A percentile compares a stretch with the other conserved stretches of the same genome.
These are phyloP conservation scores for Sporothrix phasma DNA, from an alignment of 2,329 filamentous ascomycete species.

Conservation along the genomic window DNA sequence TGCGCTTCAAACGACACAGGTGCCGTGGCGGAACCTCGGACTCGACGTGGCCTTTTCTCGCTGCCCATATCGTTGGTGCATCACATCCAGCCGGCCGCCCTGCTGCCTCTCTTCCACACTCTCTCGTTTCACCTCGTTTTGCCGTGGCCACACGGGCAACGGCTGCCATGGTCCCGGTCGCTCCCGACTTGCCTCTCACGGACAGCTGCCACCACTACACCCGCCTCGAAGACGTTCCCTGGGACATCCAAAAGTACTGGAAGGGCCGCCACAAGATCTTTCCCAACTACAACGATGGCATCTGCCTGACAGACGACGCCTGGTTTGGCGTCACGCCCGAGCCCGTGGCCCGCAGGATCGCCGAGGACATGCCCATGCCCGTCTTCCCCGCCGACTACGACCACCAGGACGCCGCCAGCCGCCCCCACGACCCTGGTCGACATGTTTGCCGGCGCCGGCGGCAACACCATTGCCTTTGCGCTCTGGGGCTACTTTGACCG, in stretches of 20 bases:
- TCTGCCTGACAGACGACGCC: conserved; percentile 83
- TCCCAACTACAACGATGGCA: conserved; percentile 72
- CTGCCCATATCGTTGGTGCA: not conserved
- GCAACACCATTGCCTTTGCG: conserved; percentile 92
- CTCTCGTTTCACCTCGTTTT: not conserved
- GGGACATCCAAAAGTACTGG: conserved; percentile 91
- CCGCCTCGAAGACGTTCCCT: conserved; percentile 59
- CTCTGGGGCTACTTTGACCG: conserved; percentile 66
- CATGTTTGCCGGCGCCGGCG: conserved; percentile 82
- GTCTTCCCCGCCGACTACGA: conserved; percentile 15
- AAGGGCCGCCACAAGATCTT: conserved; percentile 82
- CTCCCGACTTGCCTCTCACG: conserved; percentile 42
- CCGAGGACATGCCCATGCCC: conserved; percentile 54
- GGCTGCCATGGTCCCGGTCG: conserved; percentile 30
- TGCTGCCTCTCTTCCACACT: not conserved
- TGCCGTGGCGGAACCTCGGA: no score
- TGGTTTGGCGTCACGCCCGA: conserved; percentile 98
- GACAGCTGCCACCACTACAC: conserved; percentile 68
- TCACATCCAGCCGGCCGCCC: no score
- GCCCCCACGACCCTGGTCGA: conserved; percentile 62
- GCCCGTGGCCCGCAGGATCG: conserved; percentile 75
- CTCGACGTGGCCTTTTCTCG: no score
- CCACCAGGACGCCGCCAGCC: conserved; percentile 23
- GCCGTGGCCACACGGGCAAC: not conserved
- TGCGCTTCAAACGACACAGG: no score